These are phyloP conservation scores for Chalciporus chontae DNA, from an alignment of 768 basidiomycete species.

Conservation along the genomic window DNA sequence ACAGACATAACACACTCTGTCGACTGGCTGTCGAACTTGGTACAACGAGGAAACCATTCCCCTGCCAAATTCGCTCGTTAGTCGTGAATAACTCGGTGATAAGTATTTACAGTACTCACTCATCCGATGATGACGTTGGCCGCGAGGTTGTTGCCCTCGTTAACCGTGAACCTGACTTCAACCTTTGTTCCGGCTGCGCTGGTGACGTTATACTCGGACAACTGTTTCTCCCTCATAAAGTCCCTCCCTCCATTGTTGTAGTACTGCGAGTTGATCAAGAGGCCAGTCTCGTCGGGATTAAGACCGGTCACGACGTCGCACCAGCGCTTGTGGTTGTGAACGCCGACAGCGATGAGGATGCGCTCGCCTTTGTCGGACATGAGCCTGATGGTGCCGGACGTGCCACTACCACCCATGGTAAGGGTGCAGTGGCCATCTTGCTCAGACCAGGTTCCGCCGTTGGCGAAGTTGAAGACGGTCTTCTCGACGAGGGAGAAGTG, in stretches of 20 bases:
- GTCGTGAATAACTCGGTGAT: no score
- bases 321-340: conserved; percentile 38
- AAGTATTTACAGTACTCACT: no score
- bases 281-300: conserved; percentile 17
- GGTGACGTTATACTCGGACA: no score
- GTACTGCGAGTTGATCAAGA: conserved; percentile 27
- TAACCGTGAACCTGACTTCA: no score
- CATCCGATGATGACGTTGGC: no score
- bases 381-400: conserved; percentile 35
- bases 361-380: conserved; percentile 24
- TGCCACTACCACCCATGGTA: conserved; percentile 37
- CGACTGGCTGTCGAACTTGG: no score
- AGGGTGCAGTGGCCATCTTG: conserved; percentile 22
- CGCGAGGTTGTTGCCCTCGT: no score
- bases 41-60: no score
- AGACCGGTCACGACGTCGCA: conserved; percentile 36
- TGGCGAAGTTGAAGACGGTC: conserved; percentile 33
- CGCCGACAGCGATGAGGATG: conserved; percentile 33
- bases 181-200: no score
- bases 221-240: no score
- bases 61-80: no score
- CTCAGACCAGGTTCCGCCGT: conserved; percentile 30
- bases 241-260: conserved; percentile 12
- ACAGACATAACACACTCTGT: no score
- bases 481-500: conserved; percentile 34